Conservation (phyloP, 306 rosid species). For the Ormosia semicastrata region DNA sequence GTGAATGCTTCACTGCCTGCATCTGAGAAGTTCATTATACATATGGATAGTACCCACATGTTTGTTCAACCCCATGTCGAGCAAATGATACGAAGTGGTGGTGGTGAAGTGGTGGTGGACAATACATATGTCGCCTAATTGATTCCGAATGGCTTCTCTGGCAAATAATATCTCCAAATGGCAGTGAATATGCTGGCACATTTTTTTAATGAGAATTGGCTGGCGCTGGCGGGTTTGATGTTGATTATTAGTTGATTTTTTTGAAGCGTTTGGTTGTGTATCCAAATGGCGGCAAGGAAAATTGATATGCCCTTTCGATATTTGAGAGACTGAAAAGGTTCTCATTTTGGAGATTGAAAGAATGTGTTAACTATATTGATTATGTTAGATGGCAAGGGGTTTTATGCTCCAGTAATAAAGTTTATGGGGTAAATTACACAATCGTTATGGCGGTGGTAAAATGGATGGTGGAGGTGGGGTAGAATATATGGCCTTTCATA, state of each 20-base stretch:
- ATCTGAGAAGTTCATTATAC: conserved; percentile 77
- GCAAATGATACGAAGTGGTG: conserved; percentile 65
- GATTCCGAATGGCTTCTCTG: conserved; percentile 23
- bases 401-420: neutral
- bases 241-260: neutral
- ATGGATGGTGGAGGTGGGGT: neutral
- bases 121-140: conserved; percentile 77
- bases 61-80: conserved; percentile 86
- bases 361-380: neutral
- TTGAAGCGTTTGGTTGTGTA: neutral
- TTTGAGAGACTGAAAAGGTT: neutral
- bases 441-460: too few relatives aligned
- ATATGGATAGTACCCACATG: conserved; percentile 75
- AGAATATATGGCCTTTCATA: too few relatives aligned
- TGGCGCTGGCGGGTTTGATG: neutral
- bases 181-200: neutral
- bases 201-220: neutral
- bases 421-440: neutral
- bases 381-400: neutral
- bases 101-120: conserved; percentile 82
- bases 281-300: neutral
- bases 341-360: too few relatives aligned
- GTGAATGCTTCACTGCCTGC: conserved; percentile 71
- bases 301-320: neutral
- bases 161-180: neutral